Evolutionary conservation across 2,329 filamentous ascomycete genomes (phyloP), one percentile per base, ranked within the genome.

Genomic region (Colletotrichum tanaceti): DNA sequence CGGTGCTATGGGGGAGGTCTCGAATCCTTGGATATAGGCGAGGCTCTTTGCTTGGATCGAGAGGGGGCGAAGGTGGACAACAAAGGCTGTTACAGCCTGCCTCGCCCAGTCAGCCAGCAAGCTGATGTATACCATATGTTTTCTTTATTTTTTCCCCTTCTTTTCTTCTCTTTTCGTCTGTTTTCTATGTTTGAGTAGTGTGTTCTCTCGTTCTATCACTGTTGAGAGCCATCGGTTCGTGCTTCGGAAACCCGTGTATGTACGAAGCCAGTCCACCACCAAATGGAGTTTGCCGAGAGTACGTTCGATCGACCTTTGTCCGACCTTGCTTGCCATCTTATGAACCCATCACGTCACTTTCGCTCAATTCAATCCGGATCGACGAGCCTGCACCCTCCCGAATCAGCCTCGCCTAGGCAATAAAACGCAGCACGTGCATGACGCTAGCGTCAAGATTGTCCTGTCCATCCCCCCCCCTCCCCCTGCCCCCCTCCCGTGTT

Each of bases 381-480:
- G 32, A 35, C 32, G 32, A 35, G 32, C 32, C 32, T 35, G 32
- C 44, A 5, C 28, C 28, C 16, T 28, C 46, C 65, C 39, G 18
- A 62, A 49, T 67, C 63, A 66, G 66, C 66, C 66, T 67, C 46
- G 66, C 63, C 66, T 67, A 63, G 66, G 46, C 66, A 67, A 67
- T 63, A 67, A 22, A 62, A n/a, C 44, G 49, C 44, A 49, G 43
- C 35, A 10, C 14, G 39, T 57, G 66, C 66, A 67, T 63, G 24
- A 47, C 57, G 46, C 66, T 67, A 67, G 66, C 63, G 50, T 39
- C 47, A 58, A 59, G 18, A 53, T 53, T 50, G 32, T 57, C 35
- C 32, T 61, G n/a, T 16, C 32, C 16, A 20, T 2, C 32, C 7
- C 32, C 32, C 7, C 7, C n/a, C n/a, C n/a, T n/a, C n/a, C n/a